Evolutionary conservation across 1,139 yeast genomes (phyloP).

Genomic region (Kluyveromyces sp.): DNA sequence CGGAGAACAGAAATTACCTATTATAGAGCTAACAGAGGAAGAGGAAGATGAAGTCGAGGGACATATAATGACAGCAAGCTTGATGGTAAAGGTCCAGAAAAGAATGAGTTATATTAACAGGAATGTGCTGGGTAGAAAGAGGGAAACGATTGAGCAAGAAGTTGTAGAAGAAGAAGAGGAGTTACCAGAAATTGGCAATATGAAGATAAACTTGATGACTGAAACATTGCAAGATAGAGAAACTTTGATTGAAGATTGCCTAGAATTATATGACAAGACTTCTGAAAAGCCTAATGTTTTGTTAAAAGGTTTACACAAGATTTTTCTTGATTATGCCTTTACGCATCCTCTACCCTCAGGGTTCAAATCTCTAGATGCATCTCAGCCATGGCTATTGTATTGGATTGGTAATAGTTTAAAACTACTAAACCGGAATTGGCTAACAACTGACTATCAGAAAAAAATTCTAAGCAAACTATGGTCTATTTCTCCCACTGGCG

Average conservation of each 20-base stretch:
- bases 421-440: constrained; percentile 32
- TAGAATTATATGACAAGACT: constrained; percentile 25
- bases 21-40: constrained; percentile 1
- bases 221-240: constrained; percentile 38
- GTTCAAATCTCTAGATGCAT: constrained; percentile 60
- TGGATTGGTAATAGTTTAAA: constrained; percentile 65
- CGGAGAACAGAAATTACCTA: background rate
- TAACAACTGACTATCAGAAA: constrained; percentile 18
- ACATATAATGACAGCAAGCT: background rate
- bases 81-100: background rate
- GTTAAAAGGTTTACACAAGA: constrained; percentile 31
- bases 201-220: constrained; percentile 27
- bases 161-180: constrained; percentile 8
- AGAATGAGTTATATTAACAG: background rate
- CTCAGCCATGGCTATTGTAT: constrained; percentile 84
- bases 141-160: constrained; percentile 2
- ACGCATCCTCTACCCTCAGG: constrained; percentile 32
- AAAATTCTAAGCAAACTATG: constrained; percentile 19
- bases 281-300: constrained; percentile 28
- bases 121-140: background rate
- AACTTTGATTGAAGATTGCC: constrained; percentile 36
- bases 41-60: background rate
- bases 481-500: constrained; percentile 39
- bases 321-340: constrained; percentile 37
- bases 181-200: constrained; percentile 10